phyloP scores from a whole-genome alignment of 108 stramenopile species.

The Epithemia pelagica region DNA sequence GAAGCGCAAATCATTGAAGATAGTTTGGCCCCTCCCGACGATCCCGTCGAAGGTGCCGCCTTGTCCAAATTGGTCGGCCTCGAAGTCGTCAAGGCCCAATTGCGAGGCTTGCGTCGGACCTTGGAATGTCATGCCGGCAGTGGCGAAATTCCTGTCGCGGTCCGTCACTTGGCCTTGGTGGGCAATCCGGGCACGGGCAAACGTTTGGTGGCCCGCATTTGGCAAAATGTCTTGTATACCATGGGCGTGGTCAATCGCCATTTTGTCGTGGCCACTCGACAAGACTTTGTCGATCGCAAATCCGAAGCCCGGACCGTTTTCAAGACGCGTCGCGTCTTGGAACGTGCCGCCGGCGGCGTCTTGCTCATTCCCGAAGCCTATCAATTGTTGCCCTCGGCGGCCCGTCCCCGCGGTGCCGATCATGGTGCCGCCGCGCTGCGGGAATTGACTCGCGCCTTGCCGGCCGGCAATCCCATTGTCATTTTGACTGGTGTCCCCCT shows the following conservation, averaged over 20 bases:
- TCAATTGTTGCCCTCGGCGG: constrained; percentile 71
- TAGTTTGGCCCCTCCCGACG: constrained; percentile 74
- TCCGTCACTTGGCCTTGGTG: constrained; percentile 68
- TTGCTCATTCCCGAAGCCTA: constrained; percentile 77
- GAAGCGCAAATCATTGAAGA: constrained; percentile 78
- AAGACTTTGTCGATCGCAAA: constrained; percentile 73
- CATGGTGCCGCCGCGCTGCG: constrained; percentile 78
- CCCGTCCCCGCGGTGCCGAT: constrained; percentile 69
- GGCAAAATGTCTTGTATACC: constrained; percentile 63
- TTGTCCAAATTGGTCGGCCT: constrained; percentile 65
- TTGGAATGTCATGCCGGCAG: constrained; percentile 53
- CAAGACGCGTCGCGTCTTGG: constrained; percentile 62
- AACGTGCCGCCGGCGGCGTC: constrained; percentile 69
- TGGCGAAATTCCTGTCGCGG: constrained; percentile 19
- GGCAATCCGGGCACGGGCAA: constrained; percentile 93
- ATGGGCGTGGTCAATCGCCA: constrained; percentile 66
- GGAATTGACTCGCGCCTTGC: constrained; percentile 56
- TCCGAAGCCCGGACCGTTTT: constrained; percentile 67
- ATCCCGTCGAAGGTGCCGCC: constrained; percentile 55
- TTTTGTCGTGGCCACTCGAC: constrained; percentile 47
- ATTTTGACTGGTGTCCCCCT: constrained; percentile 62
- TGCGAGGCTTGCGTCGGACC: constrained; percentile 79
- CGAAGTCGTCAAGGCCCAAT: constrained; percentile 72
- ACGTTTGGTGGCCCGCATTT: constrained; percentile 65
- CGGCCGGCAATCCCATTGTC: constrained; percentile 63